Percentiles rank a stretch among this genome's conserved stretches.
Evolutionary conservation across 2,329 filamentous ascomycete genomes (phyloP).

Genomic region (Fusarium sp.): DNA sequence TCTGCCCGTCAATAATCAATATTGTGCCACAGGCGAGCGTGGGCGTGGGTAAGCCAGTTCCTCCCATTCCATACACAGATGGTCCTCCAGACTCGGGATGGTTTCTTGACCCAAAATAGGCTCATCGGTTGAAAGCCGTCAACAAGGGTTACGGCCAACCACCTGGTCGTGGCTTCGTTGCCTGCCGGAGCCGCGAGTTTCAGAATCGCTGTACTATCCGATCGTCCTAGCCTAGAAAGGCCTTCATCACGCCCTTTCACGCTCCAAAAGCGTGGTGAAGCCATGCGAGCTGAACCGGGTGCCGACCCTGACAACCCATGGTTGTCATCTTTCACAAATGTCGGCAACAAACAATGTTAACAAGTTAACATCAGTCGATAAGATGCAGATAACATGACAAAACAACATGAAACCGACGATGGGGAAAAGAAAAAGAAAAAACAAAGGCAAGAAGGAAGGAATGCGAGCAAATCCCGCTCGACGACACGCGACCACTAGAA

Average conservation of each 20-base stretch:
- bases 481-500: background rate
- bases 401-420: background rate
- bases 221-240: conserved; percentile 20
- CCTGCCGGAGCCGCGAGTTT: conserved; percentile 15
- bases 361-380: background rate
- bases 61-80: background rate
- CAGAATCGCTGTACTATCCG: conserved; percentile 17
- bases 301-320: background rate
- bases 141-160: background rate
- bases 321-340: background rate
- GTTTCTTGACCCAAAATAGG: background rate
- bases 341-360: background rate
- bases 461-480: conserved; percentile 8
- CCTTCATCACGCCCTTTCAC: background rate
- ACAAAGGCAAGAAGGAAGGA: background rate
- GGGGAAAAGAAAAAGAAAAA: background rate
- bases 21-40: conserved; percentile 1
- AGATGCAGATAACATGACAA: conserved; percentile 2
- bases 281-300: background rate
- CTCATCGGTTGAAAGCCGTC: conserved; percentile 2
- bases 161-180: background rate
- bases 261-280: background rate
- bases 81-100: background rate
- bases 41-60: background rate
- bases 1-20: conserved; percentile 18